Evolutionary conservation across 1,284 basidiomycete species (phyloP).

Genomic region (Papiliotrema fonsecae): DNA sequence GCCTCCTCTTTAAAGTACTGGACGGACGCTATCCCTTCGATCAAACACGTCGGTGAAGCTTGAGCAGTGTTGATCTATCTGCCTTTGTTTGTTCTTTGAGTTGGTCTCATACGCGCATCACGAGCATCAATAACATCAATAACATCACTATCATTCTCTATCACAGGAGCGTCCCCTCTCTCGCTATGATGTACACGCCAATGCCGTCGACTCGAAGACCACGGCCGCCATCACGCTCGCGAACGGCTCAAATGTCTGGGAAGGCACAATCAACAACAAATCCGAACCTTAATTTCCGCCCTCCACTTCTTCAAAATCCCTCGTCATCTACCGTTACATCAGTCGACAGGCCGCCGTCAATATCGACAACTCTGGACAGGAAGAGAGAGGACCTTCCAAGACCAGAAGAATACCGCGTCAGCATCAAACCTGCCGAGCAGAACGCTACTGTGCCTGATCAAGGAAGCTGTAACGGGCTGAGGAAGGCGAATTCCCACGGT

Average conservation of each 20-base stretch:
- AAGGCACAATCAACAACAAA: not conserved
- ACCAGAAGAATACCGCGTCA: constrained; percentile 8
- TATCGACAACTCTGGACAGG: not conserved
- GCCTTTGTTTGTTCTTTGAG: too few relatives aligned
- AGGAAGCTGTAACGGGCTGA: too few relatives aligned
- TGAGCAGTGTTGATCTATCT: too few relatives aligned
- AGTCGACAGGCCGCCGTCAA: not conserved
- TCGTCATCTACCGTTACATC: not conserved
- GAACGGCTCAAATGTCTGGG: not conserved
- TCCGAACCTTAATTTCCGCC: not conserved
- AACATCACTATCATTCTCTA: not conserved
- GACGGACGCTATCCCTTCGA: too few relatives aligned
- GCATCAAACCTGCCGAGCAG: constrained; percentile 10
- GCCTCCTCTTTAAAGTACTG: too few relatives aligned
- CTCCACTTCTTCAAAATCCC: not conserved
- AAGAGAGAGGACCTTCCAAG: not conserved
- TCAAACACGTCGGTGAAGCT: too few relatives aligned
- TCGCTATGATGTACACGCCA: constrained; percentile 29
- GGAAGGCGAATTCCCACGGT: too few relatives aligned
- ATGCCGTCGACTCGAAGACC: constrained; percentile 22
- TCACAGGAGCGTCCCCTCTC: not conserved
- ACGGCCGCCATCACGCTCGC: constrained; percentile 16
- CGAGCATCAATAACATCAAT: not conserved
- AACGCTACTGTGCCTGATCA: not conserved
- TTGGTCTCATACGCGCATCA: too few relatives aligned